Conservation (phyloP, 1,284 basidiomycete genomes). For the Ustilago xerochloae region DNA sequence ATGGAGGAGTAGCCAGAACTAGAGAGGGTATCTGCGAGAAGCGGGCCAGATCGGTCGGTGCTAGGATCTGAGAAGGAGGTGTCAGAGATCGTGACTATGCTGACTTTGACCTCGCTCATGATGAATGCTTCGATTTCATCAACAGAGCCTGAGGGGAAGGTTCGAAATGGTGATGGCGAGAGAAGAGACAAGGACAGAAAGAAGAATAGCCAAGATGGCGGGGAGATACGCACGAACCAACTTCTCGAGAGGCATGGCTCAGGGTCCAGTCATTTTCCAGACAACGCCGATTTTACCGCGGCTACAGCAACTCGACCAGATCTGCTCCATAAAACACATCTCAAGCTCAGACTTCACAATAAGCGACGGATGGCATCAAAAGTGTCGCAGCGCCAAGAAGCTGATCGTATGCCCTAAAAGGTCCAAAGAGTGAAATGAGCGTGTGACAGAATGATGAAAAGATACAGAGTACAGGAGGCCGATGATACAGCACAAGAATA, state of each 20-base stretch:
- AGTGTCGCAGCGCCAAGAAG: too few relatives aligned
- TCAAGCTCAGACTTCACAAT: too few relatives aligned
- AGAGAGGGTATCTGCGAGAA: conserved; percentile 21
- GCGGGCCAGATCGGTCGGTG: conserved; percentile 49
- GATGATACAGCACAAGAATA: background rate
- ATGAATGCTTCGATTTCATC: background rate
- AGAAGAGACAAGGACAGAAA: background rate
- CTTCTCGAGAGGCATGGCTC: background rate
- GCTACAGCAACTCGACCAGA: background rate
- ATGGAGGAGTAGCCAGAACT: conserved; percentile 15
- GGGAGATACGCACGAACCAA: background rate
- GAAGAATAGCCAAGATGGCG: too few relatives aligned
- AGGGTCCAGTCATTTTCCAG: background rate
- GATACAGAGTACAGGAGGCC: conserved; percentile 3
- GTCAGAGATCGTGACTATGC: conserved; percentile 53
- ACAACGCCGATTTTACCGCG: background rate
- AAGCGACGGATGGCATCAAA: too few relatives aligned
- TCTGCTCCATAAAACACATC: background rate
- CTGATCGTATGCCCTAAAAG: background rate
- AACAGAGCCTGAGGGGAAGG: background rate
- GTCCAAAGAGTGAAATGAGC: background rate
- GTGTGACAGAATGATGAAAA: background rate
- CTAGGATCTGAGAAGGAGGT: conserved; percentile 35
- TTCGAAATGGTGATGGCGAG: background rate
- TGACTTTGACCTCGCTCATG: conserved; percentile 13